phyloP scores from a whole-genome alignment of 257 asterid species.

The Solanum tarapatanum region DNA sequence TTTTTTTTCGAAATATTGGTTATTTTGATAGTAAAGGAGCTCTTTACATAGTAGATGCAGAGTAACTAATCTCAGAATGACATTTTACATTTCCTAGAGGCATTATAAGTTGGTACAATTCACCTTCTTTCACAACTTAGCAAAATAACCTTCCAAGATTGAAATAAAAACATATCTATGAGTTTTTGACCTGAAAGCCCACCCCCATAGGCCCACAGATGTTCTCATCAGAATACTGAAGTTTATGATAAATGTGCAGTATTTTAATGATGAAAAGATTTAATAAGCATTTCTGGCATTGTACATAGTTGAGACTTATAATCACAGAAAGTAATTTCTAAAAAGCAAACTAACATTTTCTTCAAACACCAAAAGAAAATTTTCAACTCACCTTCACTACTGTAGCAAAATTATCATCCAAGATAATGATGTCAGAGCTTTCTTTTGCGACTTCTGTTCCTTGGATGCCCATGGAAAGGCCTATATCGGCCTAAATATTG shows the following conservation, averaged over 20 bases:
- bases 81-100: not conserved
- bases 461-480: conserved; percentile 93
- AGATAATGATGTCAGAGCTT: conserved; percentile 92
- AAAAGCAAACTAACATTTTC: not conserved
- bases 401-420: conserved; percentile 90
- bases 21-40: not conserved
- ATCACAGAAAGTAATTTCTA: not conserved
- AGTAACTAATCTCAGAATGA: not conserved
- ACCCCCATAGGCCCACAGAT: not conserved
- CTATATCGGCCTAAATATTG: conserved; percentile 77
- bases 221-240: not conserved
- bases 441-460: conserved; percentile 98
- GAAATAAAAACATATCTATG: not conserved
- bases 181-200: not conserved
- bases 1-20: not conserved
- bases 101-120: not conserved
- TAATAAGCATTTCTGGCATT: not conserved
- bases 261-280: not conserved
- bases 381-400: conserved; percentile 59
- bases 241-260: not conserved
- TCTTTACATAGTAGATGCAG: not conserved
- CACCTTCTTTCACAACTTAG: not conserved
- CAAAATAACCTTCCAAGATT: not conserved
- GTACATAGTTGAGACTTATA: not conserved
- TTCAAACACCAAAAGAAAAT: not conserved